phyloP scores from a whole-genome alignment of 2,329 filamentous ascomycete genomes.

The Cytospora schulzeri region DNA sequence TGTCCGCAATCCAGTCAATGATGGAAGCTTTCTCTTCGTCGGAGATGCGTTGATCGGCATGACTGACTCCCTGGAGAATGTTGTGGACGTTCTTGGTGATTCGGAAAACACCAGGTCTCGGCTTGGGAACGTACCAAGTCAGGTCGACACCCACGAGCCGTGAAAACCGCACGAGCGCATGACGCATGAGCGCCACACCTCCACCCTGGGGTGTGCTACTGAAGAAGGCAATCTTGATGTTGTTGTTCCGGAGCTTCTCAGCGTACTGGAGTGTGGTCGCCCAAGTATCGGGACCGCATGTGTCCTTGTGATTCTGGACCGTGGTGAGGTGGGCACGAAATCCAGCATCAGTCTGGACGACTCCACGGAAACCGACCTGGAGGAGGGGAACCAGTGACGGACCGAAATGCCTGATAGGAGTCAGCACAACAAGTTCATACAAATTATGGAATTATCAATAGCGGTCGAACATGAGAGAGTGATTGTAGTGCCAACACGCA shows the following conservation, averaged over 20 bases:
- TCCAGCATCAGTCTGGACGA: slow-evolving; percentile 70
- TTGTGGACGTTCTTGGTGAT: slow-evolving; percentile 90
- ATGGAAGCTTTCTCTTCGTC: slow-evolving; percentile 64
- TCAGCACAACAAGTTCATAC: neutral
- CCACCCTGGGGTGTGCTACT: slow-evolving; percentile 81
- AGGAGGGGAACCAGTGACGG: slow-evolving; percentile 71
- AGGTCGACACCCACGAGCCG: slow-evolving; percentile 67
- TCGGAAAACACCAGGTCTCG: slow-evolving; percentile 76
- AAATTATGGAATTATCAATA: neutral
- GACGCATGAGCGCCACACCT: slow-evolving; percentile 79
- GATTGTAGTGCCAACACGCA: neutral
- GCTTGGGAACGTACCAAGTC: slow-evolving; percentile 81
- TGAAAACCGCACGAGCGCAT: slow-evolving; percentile 74
- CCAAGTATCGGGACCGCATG: slow-evolving; percentile 66
- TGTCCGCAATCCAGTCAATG: slow-evolving; percentile 71
- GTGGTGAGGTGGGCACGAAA: slow-evolving; percentile 62
- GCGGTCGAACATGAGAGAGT: neutral
- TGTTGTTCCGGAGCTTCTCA: slow-evolving; percentile 61
- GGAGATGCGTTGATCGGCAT: slow-evolving; percentile 65
- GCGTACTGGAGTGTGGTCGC: slow-evolving; percentile 64
- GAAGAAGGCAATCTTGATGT: slow-evolving; percentile 75
- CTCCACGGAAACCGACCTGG: slow-evolving; percentile 66
- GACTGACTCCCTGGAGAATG: slow-evolving; percentile 78
- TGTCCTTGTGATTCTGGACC: slow-evolving; percentile 60
- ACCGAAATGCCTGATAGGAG: slow-evolving; percentile 62